Evolutionary conservation across 192 early-diverging fungal genomes (phyloP).

Genomic region (Entophlyctis luteolus): DNA sequence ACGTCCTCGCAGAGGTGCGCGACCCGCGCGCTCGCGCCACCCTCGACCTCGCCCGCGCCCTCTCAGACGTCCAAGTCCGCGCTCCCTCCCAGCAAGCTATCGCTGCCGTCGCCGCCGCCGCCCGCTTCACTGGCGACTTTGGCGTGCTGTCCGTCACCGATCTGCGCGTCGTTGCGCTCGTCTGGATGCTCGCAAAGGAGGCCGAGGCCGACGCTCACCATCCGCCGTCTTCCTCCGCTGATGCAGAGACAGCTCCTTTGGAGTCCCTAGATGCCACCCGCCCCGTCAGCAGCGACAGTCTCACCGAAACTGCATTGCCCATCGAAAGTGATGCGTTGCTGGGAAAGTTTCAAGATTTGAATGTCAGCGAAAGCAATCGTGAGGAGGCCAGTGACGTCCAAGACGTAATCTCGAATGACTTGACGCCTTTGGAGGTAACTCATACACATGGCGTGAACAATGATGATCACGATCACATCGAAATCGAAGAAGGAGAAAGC

Average conservation of each 20-base stretch:
- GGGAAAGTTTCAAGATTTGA: too few species aligned
- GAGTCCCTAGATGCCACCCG: too few species aligned
- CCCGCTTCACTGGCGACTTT: slow-evolving; percentile 90
- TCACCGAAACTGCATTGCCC: too few species aligned
- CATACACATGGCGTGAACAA: too few species aligned
- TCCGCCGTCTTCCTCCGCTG: too few species aligned
- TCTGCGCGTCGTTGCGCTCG: slow-evolving; percentile 84
- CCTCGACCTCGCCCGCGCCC: slow-evolving; percentile 3
- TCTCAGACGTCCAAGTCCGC: background rate
- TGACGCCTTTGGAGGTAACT: too few species aligned
- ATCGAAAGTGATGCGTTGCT: too few species aligned
- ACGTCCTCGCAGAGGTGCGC: slow-evolving; percentile 78
- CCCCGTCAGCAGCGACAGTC: too few species aligned
- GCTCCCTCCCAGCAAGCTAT: slow-evolving; percentile 1
- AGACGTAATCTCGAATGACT: too few species aligned
- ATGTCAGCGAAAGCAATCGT: too few species aligned
- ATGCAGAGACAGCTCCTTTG: too few species aligned
- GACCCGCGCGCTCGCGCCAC: slow-evolving; percentile 55
- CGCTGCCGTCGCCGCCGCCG: slow-evolving; percentile 69
- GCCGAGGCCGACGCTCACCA: slow-evolving; percentile 63
- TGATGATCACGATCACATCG: background rate
- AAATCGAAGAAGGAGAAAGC: background rate
- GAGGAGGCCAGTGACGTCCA: too few species aligned
- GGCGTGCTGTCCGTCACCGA: slow-evolving; percentile 73
- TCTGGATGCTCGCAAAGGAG: slow-evolving; percentile 81